Evolutionary conservation across 169 alveolate genomes (phyloP).

Genomic region (Theileria orientalis): DNA sequence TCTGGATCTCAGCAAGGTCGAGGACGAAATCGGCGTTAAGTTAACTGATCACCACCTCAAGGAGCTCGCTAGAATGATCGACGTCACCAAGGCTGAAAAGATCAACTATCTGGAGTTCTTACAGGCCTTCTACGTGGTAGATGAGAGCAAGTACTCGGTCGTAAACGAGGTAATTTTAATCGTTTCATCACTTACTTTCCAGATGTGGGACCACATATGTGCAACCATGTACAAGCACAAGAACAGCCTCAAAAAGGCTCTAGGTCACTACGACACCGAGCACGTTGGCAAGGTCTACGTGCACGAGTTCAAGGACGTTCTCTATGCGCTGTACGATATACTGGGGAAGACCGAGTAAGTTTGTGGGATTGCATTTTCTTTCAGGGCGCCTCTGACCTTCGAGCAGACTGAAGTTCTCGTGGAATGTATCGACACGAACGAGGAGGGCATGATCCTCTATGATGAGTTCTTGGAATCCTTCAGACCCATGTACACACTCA

Average conservation of each 20-base stretch:
- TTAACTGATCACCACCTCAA: slow-evolving; percentile 73
- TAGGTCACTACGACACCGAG: slow-evolving; percentile 45
- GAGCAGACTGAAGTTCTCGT: slow-evolving; percentile 65
- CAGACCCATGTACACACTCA: slow-evolving; percentile 38
- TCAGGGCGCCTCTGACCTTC: slow-evolving; percentile 65
- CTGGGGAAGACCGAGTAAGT: slow-evolving; percentile 52
- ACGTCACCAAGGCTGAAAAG: slow-evolving; percentile 74
- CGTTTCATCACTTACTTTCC: not conserved
- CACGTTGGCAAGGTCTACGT: slow-evolving; percentile 59
- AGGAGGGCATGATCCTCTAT: slow-evolving; percentile 65
- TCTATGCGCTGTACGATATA: slow-evolving; percentile 50
- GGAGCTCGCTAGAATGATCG: slow-evolving; percentile 81
- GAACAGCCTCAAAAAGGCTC: slow-evolving; percentile 55
- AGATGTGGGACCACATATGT: slow-evolving; percentile 69
- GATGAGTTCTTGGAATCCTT: slow-evolving; percentile 65
- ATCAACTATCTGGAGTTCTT: slow-evolving; percentile 82
- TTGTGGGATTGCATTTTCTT: not conserved
- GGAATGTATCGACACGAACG: slow-evolving; percentile 66
- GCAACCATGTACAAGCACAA: slow-evolving; percentile 59
- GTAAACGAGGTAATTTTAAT: slow-evolving; percentile 77
- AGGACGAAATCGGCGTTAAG: slow-evolving; percentile 78
- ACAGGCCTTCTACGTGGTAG: slow-evolving; percentile 85
- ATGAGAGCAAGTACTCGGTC: slow-evolving; percentile 77
- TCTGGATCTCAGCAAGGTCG: slow-evolving; percentile 76
- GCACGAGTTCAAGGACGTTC: slow-evolving; percentile 64